phyloP scores from a whole-genome alignment of 495 filamentous ascomycete genomes.

The Penicillium tannophilum region DNA sequence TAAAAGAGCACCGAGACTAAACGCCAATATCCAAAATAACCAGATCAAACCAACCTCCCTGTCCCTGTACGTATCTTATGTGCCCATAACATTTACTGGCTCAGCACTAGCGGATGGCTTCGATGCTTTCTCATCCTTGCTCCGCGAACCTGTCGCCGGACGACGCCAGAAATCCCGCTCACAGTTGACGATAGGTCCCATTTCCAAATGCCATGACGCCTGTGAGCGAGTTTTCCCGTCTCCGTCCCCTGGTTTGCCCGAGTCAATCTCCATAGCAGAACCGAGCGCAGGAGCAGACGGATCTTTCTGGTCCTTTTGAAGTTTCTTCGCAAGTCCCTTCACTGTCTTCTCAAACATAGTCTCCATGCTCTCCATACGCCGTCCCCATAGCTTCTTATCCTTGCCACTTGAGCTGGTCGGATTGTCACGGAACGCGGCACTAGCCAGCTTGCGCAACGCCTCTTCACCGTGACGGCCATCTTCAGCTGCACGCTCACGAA shows the following conservation, averaged over 20 bases:
- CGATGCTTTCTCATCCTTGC: constrained; percentile 29
- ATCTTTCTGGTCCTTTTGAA: constrained; percentile 25
- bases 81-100: constrained; percentile 32
- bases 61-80: constrained; percentile 23
- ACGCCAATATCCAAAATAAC: constrained; percentile 14
- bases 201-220: constrained; percentile 36
- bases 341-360: constrained; percentile 54
- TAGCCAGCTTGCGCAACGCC: constrained; percentile 67
- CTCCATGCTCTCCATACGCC: constrained; percentile 46
- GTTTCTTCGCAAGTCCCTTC: constrained; percentile 40
- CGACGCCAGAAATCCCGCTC: constrained; percentile 48
- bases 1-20: constrained; percentile 18
- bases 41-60: constrained; percentile 29
- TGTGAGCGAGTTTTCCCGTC: constrained; percentile 35
- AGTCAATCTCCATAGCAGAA: constrained; percentile 40
- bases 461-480: constrained; percentile 75
- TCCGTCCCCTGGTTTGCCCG: constrained; percentile 24
- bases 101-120: constrained; percentile 30
- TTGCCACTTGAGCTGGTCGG: constrained; percentile 37
- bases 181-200: constrained; percentile 52
- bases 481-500: constrained; percentile 71
- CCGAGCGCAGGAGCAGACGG: constrained; percentile 5
- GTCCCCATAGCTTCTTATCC: constrained; percentile 49
- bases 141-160: constrained; percentile 27
- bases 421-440: constrained; percentile 49